Base-by-base conservation (phyloP, 2,329 filamentous ascomycete genomes). In the Phaeosphaeriaceae sp. region DNA sequence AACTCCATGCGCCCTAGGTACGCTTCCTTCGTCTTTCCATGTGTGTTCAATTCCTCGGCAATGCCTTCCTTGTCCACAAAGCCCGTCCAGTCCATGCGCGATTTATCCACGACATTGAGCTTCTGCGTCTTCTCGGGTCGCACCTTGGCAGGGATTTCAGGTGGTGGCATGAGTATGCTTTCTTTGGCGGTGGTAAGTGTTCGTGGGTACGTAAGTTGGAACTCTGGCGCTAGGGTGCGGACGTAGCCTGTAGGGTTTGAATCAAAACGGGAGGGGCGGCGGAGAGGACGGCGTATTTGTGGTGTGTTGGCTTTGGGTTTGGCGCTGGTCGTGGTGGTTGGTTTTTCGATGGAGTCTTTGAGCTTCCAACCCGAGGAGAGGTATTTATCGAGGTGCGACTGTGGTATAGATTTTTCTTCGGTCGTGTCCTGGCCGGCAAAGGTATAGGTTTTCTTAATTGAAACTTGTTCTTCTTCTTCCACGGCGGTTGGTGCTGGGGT, bases 371-470 rank as follows among this genome's bases (percentile, higher is more conserved):
- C 69, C 13, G 67, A 61, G 12, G 63, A 46, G 17, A 64, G 43
- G 50, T 71, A 62, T 29, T 58, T 50, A n/a, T 60, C 61, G 28
- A 72, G 60, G 11, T 63, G 54, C 4, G 67, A 67, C 26, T 63
- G 63, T 3, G 83, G 76, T 1, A 91, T 85, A 9, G 86, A 74
- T 67, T 89, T 90, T 66, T 89, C 86, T 63, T 91, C 88, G 0
- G 82, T 87, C 61, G 88, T 85, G 11, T 87, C 79, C 62, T 87
- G 84, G 23, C 88, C 88, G 29, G 88, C 88, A 60, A 91, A 91
- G 61, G 87, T 88, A 73, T 89, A 90, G 12, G 83, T 87, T 23
- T 87, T 84, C 61, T 86, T 88, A 53, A 91, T 87, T 52, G 81
- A 82, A 60, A 90, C 41, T 74, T 62, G 69, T 34, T 78, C 74